Percentiles rank a stretch among this genome's conserved stretches.
Evolutionary conservation across 2,329 filamentous ascomycete species (phyloP).

Genomic region (Alternaria sp.): DNA sequence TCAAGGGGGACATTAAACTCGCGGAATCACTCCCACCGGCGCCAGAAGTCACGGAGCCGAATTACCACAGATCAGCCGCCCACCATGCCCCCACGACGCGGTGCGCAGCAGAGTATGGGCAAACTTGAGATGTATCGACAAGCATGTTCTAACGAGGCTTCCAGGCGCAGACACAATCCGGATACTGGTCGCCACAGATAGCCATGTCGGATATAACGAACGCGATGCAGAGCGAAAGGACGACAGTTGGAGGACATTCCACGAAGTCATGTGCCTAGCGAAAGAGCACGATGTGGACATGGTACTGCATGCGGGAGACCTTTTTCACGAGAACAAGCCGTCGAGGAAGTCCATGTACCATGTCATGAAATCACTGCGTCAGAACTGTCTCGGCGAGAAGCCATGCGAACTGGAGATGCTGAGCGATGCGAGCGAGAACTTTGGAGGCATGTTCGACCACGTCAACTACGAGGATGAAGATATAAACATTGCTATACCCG

Average conservation of each 20-base stretch:
- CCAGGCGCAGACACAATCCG: constrained; percentile 82
- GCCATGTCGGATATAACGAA: constrained; percentile 97
- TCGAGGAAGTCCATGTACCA: constrained; percentile 96
- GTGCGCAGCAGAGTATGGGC: constrained; percentile 39
- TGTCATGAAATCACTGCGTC: constrained; percentile 91
- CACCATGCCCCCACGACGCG: constrained; percentile 39
- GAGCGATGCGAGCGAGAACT: constrained; percentile 90
- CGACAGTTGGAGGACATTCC: constrained; percentile 95
- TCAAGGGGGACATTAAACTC: neutral
- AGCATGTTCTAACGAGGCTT: constrained; percentile 16
- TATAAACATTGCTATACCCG: constrained; percentile 95
- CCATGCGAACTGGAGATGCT: constrained; percentile 95
- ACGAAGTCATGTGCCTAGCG: constrained; percentile 92
- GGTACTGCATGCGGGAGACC: constrained; percentile 91
- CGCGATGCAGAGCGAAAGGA: constrained; percentile 93
- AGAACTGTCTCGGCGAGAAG: constrained; percentile 94
- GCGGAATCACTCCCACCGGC: neutral
- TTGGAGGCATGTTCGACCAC: constrained; percentile 85
- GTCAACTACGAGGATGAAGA: constrained; percentile 98
- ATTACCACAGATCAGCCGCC: neutral
- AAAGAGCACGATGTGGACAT: constrained; percentile 93
- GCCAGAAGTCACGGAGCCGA: neutral
- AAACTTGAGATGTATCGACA: neutral
- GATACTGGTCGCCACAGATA: constrained; percentile 93
- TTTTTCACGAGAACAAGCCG: constrained; percentile 98